These are phyloP conservation scores for Caryopteris hybrid DNA, from an alignment of 305 asterid species.

Conservation along the genomic window DNA sequence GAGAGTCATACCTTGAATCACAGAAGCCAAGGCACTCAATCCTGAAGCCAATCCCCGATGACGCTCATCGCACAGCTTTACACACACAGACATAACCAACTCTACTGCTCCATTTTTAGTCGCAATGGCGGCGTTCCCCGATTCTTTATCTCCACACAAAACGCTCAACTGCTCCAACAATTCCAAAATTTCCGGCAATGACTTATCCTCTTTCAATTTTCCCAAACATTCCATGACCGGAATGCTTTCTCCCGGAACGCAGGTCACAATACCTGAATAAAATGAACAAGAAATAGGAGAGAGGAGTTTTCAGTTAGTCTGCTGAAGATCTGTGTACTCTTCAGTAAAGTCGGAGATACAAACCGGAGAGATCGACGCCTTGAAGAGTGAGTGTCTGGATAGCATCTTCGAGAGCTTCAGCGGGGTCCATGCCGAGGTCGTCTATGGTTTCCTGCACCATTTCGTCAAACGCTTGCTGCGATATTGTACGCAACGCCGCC, in stretches of 20 bases:
- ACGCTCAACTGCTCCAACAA: conserved; percentile 45
- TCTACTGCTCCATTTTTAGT: conserved; percentile 68
- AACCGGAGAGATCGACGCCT: conserved; percentile 91
- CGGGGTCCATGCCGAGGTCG: conserved; percentile 86
- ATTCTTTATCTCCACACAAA: conserved; percentile 44
- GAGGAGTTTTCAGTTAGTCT: not conserved
- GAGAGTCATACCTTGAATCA: conserved; percentile 61
- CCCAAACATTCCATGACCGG: conserved; percentile 64
- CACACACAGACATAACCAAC: conserved; percentile 43
- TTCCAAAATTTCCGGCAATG: conserved; percentile 26
- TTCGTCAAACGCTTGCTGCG: conserved; percentile 92
- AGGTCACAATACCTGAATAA: conserved; percentile 46
- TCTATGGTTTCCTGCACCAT: conserved; percentile 91
- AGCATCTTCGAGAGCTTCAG: conserved; percentile 88
- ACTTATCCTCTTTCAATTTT: conserved; percentile 42
- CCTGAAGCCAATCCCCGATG: conserved; percentile 51
- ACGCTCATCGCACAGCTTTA: conserved; percentile 43
- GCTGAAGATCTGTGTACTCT: not conserved
- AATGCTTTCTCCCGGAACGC: conserved; percentile 46
- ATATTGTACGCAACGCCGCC: conserved; percentile 54
- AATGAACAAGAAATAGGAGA: not conserved
- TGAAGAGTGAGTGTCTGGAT: conserved; percentile 83
- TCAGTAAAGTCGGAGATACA: not conserved
- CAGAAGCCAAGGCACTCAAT: conserved; percentile 52
- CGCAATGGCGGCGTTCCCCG: conserved; percentile 75